Evolutionary conservation across 2,329 filamentous ascomycete species (phyloP).

Genomic region (Alternaria incomplexa): DNA sequence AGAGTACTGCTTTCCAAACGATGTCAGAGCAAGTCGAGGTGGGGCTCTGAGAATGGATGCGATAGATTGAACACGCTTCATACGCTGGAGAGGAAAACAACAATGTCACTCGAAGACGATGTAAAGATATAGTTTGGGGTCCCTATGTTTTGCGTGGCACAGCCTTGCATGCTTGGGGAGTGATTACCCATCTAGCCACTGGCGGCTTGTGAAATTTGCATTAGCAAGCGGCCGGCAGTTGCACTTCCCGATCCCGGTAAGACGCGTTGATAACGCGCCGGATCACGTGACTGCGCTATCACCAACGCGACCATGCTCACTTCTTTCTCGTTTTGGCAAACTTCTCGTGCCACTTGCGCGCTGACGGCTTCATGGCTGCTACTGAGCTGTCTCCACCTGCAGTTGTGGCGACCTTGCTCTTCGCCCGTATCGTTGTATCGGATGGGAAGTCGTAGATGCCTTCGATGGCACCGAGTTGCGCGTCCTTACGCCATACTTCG

Average conservation of each 20-base stretch:
- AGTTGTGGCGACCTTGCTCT: slow-evolving; percentile 14
- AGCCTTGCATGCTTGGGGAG: slow-evolving; percentile 2
- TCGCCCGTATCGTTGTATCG: slow-evolving; percentile 39
- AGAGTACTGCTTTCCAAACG: not conserved
- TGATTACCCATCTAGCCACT: slow-evolving; percentile 28
- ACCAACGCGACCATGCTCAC: slow-evolving; percentile 10
- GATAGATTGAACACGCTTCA: slow-evolving; percentile 10
- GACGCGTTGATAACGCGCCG: slow-evolving; percentile 8
- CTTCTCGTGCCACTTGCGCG: slow-evolving; percentile 51
- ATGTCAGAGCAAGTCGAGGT: not conserved
- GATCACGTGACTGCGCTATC: slow-evolving; percentile 10
- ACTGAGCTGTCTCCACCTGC: slow-evolving; percentile 6
- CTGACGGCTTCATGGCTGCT: slow-evolving; percentile 32
- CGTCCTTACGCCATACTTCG: slow-evolving; percentile 46
- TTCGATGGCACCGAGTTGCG: slow-evolving; percentile 40
- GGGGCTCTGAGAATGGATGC: slow-evolving; percentile 1
- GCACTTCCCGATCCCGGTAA: slow-evolving; percentile 10
- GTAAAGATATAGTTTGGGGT: not conserved
- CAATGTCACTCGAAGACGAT: not conserved
- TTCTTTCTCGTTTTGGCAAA: slow-evolving; percentile 44
- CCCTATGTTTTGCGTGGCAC: slow-evolving; percentile 12
- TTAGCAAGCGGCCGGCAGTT: slow-evolving; percentile 25
- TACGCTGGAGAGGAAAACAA: not conserved
- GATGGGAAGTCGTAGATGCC: slow-evolving; percentile 42
- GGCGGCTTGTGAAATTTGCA: slow-evolving; percentile 17